Evolutionary conservation across 805 yeast genomes (phyloP), one percentile per base, ranked within the genome.

Genomic region (Cyberlindnera xishuangbannaensis): DNA sequence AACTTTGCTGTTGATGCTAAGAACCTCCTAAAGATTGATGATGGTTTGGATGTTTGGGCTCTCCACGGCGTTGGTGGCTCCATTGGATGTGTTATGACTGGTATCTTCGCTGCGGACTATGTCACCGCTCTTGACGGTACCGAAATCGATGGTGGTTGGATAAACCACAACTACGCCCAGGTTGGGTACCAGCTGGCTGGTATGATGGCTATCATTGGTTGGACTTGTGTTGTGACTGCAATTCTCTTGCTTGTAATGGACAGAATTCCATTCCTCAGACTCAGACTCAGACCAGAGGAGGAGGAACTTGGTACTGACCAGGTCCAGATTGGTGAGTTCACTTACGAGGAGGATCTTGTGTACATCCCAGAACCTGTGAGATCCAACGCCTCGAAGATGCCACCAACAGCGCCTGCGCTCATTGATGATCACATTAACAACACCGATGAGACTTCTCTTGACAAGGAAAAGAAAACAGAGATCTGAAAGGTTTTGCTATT

Each of bases 41-140:
- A 90, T 58, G 95, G 96, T 65, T 71, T 88, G 69, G 97, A 88
- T 59, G 95, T 87, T 30, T 90, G 83, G 64, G 84, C 96, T 21
- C 65, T 88, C 34, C 97, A 90, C 61, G 96, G 95, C 50, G 79
- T 88, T 43, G 97, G 97, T 59, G 97, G 96, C 34, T 73, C 81
- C 50, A 65, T 73, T 44, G 97, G 97, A 33, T 76, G 85, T 18
- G 64, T 82, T 15, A 58, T 87, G 59, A 90, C 97, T 16, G 97
- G 95, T 55, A 67, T 90, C 44, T 90, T 90, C 58, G 95, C 97
- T 18, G 85, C 94, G 31, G 84, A 83, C 63, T 86, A 88, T 62
- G 78, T 88, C 47, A 81, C 94, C 29, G 87, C 85, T 27, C 58
- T 83, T 11, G 95, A 88, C 53, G 94, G 86, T 34, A 60, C 75